Evolutionary conservation across 306 rosid genomes (phyloP), one percentile per base, ranked within the genome.

Genomic region (Alnus rubra): DNA sequence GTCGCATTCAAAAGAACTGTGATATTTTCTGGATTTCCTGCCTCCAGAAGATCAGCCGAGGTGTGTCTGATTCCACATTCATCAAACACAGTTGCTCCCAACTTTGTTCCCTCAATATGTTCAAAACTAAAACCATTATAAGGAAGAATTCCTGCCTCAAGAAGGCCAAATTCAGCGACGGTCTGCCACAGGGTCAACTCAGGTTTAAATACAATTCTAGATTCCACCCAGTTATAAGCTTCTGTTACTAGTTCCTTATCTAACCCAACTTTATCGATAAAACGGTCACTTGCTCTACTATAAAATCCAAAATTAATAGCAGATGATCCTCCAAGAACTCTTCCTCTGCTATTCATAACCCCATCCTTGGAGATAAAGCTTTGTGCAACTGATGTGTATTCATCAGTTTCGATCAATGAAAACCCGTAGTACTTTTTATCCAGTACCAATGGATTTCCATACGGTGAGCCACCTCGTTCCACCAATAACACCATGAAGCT

Each of bases 251-350:
- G 77, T n/a, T 81, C 77, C 68, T 79, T 82, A 77, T 90, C 89
- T 94, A 90, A 90, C 39, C 90, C 94, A 44, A 77, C 87, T 76
- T 85, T 87, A 12, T 71, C 3, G 2, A 85, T 85, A 87, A 77
- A 93, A n/a, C 80, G 85, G 54, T 85, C 83, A 79, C 96, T 90
- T 68, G 94, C 92, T 88, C 97, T 85, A 58, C 96, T 93, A 37
- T 90, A 93, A 67, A 93, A 82, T 0, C 94, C 94, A 0, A 91
- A 91, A 80, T 93, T 93, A 83, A 93, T 84, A 53, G 94, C 92
- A 5, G 94, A 90, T 74, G 91, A 91, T 9, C 96, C 96, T 4
- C 96, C 97, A 19, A 89, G 92, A 73, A 90, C 97, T 86, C 97
- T 86, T 74, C 97, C 96, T 85, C 96, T 78, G 7, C 77, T 86